Evolutionary conservation across 768 basidiomycete species (phyloP).

Genomic region (Suillus plorans): DNA sequence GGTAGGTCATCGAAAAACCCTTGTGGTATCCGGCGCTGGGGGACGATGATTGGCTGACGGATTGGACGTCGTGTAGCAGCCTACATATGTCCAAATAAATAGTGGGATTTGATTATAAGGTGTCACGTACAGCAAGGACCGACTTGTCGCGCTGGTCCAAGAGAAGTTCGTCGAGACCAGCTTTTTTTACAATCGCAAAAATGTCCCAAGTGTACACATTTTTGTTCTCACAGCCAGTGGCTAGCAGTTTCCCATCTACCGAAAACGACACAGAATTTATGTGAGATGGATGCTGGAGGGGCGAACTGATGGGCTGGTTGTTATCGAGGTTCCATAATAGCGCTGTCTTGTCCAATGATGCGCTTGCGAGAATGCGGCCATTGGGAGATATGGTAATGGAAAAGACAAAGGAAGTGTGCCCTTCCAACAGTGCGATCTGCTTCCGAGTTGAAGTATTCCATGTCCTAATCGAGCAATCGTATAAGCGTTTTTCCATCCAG

Average conservation of each 20-base stretch:
- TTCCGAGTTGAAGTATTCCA: background rate
- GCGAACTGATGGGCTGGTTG: background rate
- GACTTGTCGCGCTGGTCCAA: background rate
- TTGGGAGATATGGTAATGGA: background rate
- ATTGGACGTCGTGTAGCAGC: background rate
- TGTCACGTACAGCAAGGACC: background rate
- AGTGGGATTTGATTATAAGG: background rate
- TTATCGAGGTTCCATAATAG: background rate
- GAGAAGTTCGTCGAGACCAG: background rate
- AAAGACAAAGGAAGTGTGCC: background rate
- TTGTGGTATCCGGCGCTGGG: background rate
- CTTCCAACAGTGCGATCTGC: background rate
- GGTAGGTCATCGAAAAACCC: too few species aligned
- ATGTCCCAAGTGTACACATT: background rate
- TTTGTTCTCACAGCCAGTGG: fast-evolving
- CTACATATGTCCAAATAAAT: background rate
- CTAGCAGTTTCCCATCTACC: background rate
- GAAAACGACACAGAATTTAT: background rate
- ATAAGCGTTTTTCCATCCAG: background rate
- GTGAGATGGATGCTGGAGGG: fast-evolving
- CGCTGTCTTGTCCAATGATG: background rate
- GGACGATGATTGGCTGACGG: background rate
- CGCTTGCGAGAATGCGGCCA: background rate
- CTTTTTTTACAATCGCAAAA: background rate
- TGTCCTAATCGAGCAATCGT: fast-evolving